Evolutionary conservation across 345 rosid species (phyloP).

Genomic region (Fremontodendron californicum): DNA sequence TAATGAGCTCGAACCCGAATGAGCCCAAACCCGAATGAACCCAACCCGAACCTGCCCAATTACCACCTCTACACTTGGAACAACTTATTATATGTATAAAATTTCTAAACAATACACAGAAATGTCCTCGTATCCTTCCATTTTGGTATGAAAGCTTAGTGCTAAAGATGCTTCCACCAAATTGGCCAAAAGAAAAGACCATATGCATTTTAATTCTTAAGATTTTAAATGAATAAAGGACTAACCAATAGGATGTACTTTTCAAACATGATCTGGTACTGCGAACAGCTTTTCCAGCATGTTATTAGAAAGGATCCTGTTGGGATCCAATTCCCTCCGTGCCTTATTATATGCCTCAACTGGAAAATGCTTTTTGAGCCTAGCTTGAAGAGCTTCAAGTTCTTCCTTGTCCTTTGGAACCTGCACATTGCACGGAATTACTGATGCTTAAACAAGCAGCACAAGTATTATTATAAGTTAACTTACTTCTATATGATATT

Average conservation of each 20-base stretch:
- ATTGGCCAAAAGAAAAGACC: background rate
- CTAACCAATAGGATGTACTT: conserved; percentile 21
- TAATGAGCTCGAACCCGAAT: no score
- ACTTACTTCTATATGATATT: background rate
- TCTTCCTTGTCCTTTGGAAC: conserved; percentile 87
- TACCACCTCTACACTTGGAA: background rate
- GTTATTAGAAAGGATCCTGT: conserved; percentile 79
- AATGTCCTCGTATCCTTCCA: background rate
- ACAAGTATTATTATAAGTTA: background rate
- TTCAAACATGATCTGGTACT: conserved; percentile 38
- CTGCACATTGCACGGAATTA: conserved; percentile 29
- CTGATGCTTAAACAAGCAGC: background rate
- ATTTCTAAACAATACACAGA: no score
- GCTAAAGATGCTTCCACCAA: background rate
- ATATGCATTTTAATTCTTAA: background rate
- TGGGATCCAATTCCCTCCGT: conserved; percentile 76
- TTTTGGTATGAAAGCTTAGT: background rate
- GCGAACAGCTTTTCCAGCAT: conserved; percentile 87
- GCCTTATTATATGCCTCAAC: conserved; percentile 69
- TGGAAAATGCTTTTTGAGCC: conserved; percentile 67
- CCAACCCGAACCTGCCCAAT: no score
- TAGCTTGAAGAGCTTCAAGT: conserved; percentile 70
- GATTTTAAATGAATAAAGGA: conserved; percentile 16
- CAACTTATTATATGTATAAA: background rate
- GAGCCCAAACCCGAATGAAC: no score